Evolutionary conservation across 2,329 filamentous ascomycete genomes (phyloP), one percentile per base, ranked within the genome.

Genomic region (Beauveria brongniartii): DNA sequence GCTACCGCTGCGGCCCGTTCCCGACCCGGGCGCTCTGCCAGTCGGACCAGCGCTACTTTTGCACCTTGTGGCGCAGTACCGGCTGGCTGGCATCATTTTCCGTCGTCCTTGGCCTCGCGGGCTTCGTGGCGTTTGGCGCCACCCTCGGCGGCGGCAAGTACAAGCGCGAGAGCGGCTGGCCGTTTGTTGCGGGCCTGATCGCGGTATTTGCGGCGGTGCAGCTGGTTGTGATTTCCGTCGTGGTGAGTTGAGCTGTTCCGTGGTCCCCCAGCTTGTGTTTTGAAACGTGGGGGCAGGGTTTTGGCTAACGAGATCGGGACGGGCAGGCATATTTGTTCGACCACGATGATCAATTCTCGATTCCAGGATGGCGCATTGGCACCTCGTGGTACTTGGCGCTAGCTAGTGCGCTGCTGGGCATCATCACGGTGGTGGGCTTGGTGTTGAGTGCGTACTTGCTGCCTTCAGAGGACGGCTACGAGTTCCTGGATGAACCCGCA

Each of bases 1-100:
- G 84, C 55, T 75, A 77, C n/a, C 73, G 76, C 52, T 92, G 89
- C 73, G 78, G 79, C 59, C 64, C 66, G 16, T 75, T 73, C 54
- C 74, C 73, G 18, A 66, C 67, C 22, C 66, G 67, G 22, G 68
- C 72, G 37, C 62, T 75, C 26, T 77, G 75, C 62, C 67, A 70
- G 26, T 67, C 69, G 41, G 72, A 68, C 28, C 83, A 87, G 67
- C 81, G 85, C 56, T 85, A 86, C 69, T 97, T 97, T 76, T 97
- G 94, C 79, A 89, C 86, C 68, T 89, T 95, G 82, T 99, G 93
- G 93, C 84, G 90, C 62, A 91, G 86, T 28, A 86, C 91, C 41
- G 92, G 90, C 26, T 97, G 97, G 75, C 75, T 96, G 65, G 91
- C 96, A 77, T 90, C 87, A 57, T 90, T 97, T 67, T 83, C 89